Conservation (phyloP, 2,329 filamentous ascomycete genomes). For the Tolypocladium nubicola region DNA sequence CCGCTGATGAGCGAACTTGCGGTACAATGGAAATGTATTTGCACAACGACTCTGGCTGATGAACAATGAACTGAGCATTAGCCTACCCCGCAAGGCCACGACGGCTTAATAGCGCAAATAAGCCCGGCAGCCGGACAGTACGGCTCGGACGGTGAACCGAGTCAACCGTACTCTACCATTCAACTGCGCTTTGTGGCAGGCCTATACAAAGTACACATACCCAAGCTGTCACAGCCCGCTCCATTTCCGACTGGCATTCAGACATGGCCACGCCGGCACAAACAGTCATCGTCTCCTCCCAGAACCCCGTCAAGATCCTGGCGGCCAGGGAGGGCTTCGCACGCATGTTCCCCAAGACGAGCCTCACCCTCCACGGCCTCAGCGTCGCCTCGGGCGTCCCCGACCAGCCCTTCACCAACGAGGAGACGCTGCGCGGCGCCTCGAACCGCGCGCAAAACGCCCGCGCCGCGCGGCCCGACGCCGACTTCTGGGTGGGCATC, state of each 20-base stretch:
- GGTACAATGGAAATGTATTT: too few relatives aligned
- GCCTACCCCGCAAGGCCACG: not conserved
- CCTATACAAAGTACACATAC: not conserved
- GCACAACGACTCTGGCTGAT: too few relatives aligned
- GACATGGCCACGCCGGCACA: not conserved
- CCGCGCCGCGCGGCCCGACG: constrained; percentile 15
- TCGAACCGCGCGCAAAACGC: constrained; percentile 24
- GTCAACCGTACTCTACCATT: not conserved
- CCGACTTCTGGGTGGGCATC: constrained; percentile 29
- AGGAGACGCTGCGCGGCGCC: constrained; percentile 26
- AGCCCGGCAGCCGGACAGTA: not conserved
- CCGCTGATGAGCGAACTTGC: too few relatives aligned
- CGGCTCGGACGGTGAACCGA: not conserved
- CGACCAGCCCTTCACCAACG: constrained; percentile 27
- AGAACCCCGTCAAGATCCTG: constrained; percentile 28
- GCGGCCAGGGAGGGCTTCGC: constrained; percentile 25
- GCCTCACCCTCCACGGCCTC: constrained; percentile 15
- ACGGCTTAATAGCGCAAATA: not conserved
- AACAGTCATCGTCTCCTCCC: constrained; percentile 23
- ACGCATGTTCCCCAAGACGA: constrained; percentile 19
- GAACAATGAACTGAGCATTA: not conserved
- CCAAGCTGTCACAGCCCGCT: not conserved
- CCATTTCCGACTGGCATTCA: not conserved
- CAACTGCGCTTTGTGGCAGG: not conserved
- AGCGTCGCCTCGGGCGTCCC: constrained; percentile 26